Evolutionary conservation across 495 filamentous ascomycete species (phyloP).

Genomic region (Jackrogersella multiformis): DNA sequence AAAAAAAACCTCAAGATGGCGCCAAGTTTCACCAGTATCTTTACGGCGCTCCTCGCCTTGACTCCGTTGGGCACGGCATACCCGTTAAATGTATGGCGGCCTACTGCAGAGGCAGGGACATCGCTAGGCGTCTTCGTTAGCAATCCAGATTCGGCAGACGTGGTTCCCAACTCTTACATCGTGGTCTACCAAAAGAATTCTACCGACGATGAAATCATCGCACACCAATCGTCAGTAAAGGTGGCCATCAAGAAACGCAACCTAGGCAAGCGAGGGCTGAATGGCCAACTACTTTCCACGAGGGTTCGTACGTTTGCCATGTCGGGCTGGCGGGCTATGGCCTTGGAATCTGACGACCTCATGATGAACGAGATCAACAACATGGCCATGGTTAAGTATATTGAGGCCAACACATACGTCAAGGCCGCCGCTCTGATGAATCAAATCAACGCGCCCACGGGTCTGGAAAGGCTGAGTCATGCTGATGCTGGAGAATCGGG

Average conservation of each 20-base stretch:
- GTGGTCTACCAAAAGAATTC: constrained; percentile 61
- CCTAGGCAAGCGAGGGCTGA: constrained; percentile 53
- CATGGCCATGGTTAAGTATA: constrained; percentile 56
- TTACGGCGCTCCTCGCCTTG: constrained; percentile 47
- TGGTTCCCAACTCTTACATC: constrained; percentile 59
- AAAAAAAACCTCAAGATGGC: constrained; percentile 39
- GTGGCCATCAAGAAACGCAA: constrained; percentile 59
- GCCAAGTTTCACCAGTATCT: constrained; percentile 44
- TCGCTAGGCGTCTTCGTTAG: constrained; percentile 55
- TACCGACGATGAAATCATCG: constrained; percentile 50
- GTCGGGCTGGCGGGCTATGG: constrained; percentile 58
- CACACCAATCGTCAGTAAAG: constrained; percentile 53
- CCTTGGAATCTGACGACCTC: constrained; percentile 58
- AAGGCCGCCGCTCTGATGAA: constrained; percentile 45
- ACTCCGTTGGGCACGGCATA: constrained; percentile 38
- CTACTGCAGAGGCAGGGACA: constrained; percentile 39
- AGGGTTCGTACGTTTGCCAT: constrained; percentile 54
- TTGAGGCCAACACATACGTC: constrained; percentile 59
- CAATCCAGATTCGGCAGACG: constrained; percentile 51
- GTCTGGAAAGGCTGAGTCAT: constrained; percentile 56
- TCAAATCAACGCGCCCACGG: constrained; percentile 53
- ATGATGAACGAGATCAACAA: constrained; percentile 56
- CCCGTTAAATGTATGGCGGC: constrained; percentile 35
- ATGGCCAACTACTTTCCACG: constrained; percentile 53
- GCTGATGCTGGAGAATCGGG: constrained; percentile 36